Conservation (phyloP, 2,329 filamentous ascomycete genomes). For the Aspergillus sp. region DNA sequence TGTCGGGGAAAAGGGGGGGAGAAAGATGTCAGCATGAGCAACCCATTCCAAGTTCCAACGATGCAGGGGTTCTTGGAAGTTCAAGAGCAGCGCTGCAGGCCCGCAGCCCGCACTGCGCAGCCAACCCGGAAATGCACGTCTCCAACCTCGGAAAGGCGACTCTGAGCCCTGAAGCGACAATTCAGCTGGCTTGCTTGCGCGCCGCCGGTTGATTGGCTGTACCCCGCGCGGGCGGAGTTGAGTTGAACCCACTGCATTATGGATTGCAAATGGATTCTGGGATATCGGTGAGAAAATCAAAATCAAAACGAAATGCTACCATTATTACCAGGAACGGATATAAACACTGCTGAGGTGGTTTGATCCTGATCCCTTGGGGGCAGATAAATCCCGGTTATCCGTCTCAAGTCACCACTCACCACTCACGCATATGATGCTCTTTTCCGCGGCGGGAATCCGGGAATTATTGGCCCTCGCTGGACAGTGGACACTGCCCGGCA, state of each 20-base stretch:
- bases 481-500: background rate
- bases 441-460: no score
- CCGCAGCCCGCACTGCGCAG: background rate
- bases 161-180: background rate
- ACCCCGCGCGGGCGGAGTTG: background rate
- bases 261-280: background rate
- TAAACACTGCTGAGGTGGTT: no score
- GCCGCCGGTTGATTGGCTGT: background rate
- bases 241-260: background rate
- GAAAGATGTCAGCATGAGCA: slow-evolving; percentile 4
- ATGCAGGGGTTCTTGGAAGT: background rate
- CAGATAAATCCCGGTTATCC: no score
- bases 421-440: no score
- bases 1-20: background rate
- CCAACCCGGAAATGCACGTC: background rate
- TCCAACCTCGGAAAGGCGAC: background rate
- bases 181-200: background rate
- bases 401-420: no score
- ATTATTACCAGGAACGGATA: no score
- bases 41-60: slow-evolving; percentile 6
- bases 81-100: no score
- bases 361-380: no score
- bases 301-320: no score
- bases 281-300: background rate
- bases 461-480: background rate